These are phyloP conservation scores for Coemansia sp. DNA, from an alignment of 192 early-diverging fungal species.

Conservation along the genomic window DNA sequence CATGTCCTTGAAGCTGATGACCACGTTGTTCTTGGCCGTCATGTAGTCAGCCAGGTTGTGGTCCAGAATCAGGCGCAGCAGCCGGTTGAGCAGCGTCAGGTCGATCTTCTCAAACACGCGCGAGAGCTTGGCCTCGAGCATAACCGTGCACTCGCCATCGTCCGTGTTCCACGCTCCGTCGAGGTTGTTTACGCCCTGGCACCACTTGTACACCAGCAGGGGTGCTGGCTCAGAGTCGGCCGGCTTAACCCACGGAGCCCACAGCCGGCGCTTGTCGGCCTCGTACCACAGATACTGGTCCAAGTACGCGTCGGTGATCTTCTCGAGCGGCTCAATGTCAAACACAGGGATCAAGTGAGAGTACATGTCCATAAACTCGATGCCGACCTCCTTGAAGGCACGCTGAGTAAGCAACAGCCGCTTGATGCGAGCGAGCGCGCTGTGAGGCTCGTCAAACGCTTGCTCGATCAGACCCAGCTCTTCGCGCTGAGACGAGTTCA, in stretches of 20 bases:
- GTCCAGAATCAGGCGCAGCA: slow-evolving; percentile 93
- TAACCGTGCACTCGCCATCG: slow-evolving; percentile 90
- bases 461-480: slow-evolving; percentile 98
- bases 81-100: slow-evolving; percentile 89
- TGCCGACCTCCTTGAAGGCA: slow-evolving; percentile 98
- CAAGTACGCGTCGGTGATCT: slow-evolving; percentile 98
- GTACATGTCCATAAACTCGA: slow-evolving; percentile 99
- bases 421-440: slow-evolving; percentile 72
- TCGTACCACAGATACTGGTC: slow-evolving; percentile 99
- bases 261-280: slow-evolving; percentile 94
- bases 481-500: slow-evolving; percentile 96
- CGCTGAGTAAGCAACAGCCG: slow-evolving; percentile 93
- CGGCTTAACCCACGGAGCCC: slow-evolving; percentile 99
- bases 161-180: slow-evolving; percentile 91
- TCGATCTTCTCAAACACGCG: slow-evolving; percentile 97
- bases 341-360: slow-evolving; percentile 96
- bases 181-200: slow-evolving; percentile 98
- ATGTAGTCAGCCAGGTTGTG: slow-evolving; percentile 99
- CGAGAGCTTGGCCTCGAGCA: slow-evolving; percentile 92
- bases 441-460: slow-evolving; percentile 94
- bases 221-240: slow-evolving; percentile 96
- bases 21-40: slow-evolving; percentile 99
- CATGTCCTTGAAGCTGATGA: slow-evolving; percentile 98
- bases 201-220: slow-evolving; percentile 96
- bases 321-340: slow-evolving; percentile 98